Evolutionary conservation across 495 filamentous ascomycete species (phyloP), one percentile per base, ranked within the genome.

Genomic region (Penicillium paradoxum): DNA sequence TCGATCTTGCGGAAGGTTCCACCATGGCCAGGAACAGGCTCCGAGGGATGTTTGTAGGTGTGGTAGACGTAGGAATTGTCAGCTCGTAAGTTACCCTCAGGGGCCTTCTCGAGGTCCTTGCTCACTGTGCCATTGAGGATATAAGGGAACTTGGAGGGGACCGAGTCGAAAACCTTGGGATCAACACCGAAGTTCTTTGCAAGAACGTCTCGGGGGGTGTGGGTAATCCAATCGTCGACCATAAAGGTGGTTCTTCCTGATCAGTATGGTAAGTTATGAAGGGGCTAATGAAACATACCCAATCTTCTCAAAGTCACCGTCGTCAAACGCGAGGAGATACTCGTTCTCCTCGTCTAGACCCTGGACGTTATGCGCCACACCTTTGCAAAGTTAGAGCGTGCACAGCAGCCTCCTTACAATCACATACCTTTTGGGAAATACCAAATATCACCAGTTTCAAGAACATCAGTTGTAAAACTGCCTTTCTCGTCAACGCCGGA

Each of bases 271-370:
- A 8, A 27, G 21, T 1, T 17, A 17, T 32, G 5, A 30, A 10
- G 2, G 18, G 24, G 13, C 1, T 3, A 19, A 43, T 40, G 9
- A 21, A 25, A 51, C 58, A 30, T 50, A 68, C 60, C 69, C 70
- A 19, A 64, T 55, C 39, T 72, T 71, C 54, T 76, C 73, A 57
- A 76, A 74, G 49, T 74, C 66, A 21, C 81, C 81, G 49, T 87
- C 83, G 53, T 87, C 83, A 56, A 86, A 86, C 33, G 79, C 78
- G 11, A 86, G 73, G 4, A 87, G 76, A 51, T 83, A 86, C 57
- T 87, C 84, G 56, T 83, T 84, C 58, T 83, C 75, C 7, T 85
- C 80, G 2, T 75, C 77, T 1, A 85, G 68, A 13, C 73, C 73
- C 39, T 77, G 76, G 1, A 86, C 72, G 0, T 82, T 82, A 51